Conservation (phyloP, 1,284 basidiomycete species). For the Rhizoctonia solani region DNA sequence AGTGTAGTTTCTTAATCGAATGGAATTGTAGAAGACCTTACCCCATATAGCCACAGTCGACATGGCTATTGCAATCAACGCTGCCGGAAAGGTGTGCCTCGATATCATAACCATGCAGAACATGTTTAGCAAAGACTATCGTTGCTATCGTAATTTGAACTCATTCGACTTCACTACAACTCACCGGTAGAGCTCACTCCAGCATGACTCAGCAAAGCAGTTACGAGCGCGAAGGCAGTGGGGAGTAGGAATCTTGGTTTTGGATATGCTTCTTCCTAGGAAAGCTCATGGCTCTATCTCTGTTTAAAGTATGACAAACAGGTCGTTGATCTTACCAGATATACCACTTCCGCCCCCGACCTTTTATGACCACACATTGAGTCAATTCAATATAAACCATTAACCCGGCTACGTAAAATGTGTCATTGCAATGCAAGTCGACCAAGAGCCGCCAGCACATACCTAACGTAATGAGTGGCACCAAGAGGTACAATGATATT, state of each 20-base stretch:
- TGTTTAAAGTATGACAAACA: not conserved
- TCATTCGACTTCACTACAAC: not conserved
- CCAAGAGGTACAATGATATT: conserved; percentile 53
- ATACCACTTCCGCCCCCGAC: conserved; percentile 55
- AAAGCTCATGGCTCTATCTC: not conserved
- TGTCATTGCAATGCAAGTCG: not conserved
- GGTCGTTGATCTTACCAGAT: conserved; percentile 41
- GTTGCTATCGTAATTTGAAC: not conserved
- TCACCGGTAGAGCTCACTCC: conserved; percentile 4
- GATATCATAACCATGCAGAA: conserved; percentile 41
- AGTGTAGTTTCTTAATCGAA: not conserved
- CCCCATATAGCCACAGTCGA: conserved; percentile 42
- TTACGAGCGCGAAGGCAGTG: conserved; percentile 52
- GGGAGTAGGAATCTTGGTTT: conserved; percentile 47
- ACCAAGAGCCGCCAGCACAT: conserved; percentile 25
- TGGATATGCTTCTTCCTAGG: conserved; percentile 52
- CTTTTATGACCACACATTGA: conserved; percentile 44
- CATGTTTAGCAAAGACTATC: conserved; percentile 44
- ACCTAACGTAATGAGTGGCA: conserved; percentile 49
- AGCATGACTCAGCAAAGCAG: conserved; percentile 49
- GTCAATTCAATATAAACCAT: conserved; percentile 43
- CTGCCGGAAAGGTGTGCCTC: conserved; percentile 41
- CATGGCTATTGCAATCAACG: conserved; percentile 41
- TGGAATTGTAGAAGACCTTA: conserved; percentile 20
- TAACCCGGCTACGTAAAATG: conserved; percentile 40